These are phyloP conservation scores for Schizosaccharomyces osmophilus DNA, from an alignment of 805 yeast genomes.

Conservation along the genomic window DNA sequence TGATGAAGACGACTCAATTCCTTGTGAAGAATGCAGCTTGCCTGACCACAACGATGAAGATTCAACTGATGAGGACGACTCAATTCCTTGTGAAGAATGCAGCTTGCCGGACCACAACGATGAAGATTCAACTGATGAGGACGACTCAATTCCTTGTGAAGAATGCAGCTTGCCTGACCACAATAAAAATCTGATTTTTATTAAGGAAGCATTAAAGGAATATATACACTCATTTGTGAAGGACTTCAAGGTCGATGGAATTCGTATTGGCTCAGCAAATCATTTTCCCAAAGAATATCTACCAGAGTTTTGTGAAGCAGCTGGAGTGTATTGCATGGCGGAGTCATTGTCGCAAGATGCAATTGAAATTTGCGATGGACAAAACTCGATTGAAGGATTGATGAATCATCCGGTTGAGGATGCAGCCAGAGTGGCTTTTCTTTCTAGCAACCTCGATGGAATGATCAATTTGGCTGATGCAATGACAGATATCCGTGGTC, in stretches of 20 bases:
- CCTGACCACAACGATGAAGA: no score
- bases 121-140: slow-evolving; percentile 3
- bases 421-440: neutral
- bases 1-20: no score
- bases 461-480: neutral
- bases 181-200: neutral
- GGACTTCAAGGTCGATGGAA: slow-evolving; percentile 2
- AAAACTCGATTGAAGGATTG: slow-evolving; percentile 2
- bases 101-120: no score
- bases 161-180: neutral
- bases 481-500: neutral
- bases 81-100: no score
- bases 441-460: neutral
- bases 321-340: slow-evolving; percentile 3
- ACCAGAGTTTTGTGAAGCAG: neutral
- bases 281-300: neutral
- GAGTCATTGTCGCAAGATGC: neutral
- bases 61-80: no score
- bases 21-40: no score
- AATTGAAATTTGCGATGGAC: neutral
- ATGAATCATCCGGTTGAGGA: slow-evolving; percentile 1
- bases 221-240: neutral
- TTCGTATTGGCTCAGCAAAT: slow-evolving; percentile 3
- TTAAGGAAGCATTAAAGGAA: neutral
- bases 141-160: slow-evolving; percentile 1